Evolutionary conservation across 495 filamentous ascomycete species (phyloP).

Genomic region (Penicilliopsis zonata): DNA sequence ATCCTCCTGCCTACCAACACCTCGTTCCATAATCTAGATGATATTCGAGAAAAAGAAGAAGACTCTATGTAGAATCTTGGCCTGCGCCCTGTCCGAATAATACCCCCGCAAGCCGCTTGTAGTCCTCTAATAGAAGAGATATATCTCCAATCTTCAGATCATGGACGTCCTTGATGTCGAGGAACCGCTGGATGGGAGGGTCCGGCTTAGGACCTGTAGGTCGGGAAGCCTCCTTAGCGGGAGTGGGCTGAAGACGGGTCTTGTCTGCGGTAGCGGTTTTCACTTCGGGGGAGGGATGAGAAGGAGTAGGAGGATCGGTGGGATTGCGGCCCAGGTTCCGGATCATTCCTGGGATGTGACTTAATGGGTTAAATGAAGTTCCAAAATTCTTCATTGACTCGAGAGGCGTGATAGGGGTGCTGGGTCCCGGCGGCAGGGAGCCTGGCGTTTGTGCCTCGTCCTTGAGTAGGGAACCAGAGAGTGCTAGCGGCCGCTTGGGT

Average conservation of each 20-base stretch:
- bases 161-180: conserved; percentile 62
- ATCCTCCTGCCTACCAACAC: no score
- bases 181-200: conserved; percentile 68
- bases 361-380: conserved; percentile 75
- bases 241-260: no score
- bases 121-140: conserved; percentile 71
- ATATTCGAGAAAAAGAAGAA: conserved; percentile 1
- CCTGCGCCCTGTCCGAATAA: conserved; percentile 26
- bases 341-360: conserved; percentile 61
- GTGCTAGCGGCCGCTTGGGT: conserved; percentile 15
- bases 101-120: conserved; percentile 58
- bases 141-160: conserved; percentile 79
- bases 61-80: conserved; percentile 9
- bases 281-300: no score
- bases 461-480: conserved; percentile 8
- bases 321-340: conserved; percentile 60
- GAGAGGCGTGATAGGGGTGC: conserved; percentile 38
- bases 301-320: conserved; percentile 25
- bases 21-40: no score
- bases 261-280: no score
- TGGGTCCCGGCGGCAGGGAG: conserved; percentile 1
- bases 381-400: conserved; percentile 78
- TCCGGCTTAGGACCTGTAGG: conserved; percentile 35
- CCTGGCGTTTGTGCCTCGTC: conserved; percentile 11
- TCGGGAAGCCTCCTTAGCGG: no score